Evolutionary conservation across 305 asterid genomes (phyloP), one percentile per base, ranked within the genome.

Genomic region (Fraxinus floribunda): DNA sequence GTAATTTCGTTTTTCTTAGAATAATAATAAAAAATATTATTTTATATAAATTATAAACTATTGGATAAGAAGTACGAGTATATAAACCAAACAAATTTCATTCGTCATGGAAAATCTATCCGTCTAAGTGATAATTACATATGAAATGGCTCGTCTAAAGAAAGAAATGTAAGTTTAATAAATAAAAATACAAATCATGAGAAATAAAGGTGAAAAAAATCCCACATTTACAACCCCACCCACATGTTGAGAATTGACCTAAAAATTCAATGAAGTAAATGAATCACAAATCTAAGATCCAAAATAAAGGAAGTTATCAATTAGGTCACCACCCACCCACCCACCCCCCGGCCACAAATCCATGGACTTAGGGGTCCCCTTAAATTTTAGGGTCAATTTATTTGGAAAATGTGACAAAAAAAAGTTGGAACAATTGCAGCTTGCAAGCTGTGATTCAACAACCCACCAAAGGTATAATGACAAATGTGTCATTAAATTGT

Each of bases 331-430:
- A 3, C 49, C 41, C 41, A 36, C 41, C 9, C 41, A 36, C 39
- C 7, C 38, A 35, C 39, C 86, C 85, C 74, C 68, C 32, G 32
- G 57, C 57, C 60, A 49, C 22, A 52, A 22, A 52, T 52, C 64
- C 18, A 49, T 15, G 60, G 20, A 49, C 5, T 15, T 15, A 79
- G 16, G 81, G 84, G 87, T 38, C 83, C 85, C 80, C 87, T 20
- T 52, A 83, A 79, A 86, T 85, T 4, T 91, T 86, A 82, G 80
- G 84, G 91, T 85, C 93, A 77, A 86, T 78, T 87, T 87, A 86
- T 6, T 80, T 85, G 85, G 55, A 84, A 83, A 85, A 68, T 77
- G 90, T 88, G 88, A 46, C 57, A 13, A 13, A 3, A 49, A 49
- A 30, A 30, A 30, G 18, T 44, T 0, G 55, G 15, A 11, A 44